Base-by-base conservation (phyloP, 306 rosid genomes). In the Ziziphus jujuba region DNA sequence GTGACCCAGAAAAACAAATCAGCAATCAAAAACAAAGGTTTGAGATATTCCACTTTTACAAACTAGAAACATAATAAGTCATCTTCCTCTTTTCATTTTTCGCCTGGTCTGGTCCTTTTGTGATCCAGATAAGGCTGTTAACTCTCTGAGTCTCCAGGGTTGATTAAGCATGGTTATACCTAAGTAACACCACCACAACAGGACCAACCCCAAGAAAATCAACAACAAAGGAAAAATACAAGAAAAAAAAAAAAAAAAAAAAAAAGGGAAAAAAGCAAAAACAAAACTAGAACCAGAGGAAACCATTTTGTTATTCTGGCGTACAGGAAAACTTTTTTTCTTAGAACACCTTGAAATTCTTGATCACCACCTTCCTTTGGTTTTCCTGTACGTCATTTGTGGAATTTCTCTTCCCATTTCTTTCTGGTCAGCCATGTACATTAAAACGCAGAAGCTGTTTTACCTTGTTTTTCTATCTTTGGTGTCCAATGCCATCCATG, bases 381-480 rank as follows among this genome's bases (percentile, higher is more conserved):
- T 75, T 82, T 82, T 82, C 84, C 87, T 82, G 87, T 82, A 82
- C 87, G 87, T 81, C 87, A 48, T 71, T 45, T 63, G 53, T 17
- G 61, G 23, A 17, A 17, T 22, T 45, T 25, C 50, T 33, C 22
- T 9, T 9, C 49, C 24, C 25, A 9, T 35, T 1, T 12, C 3
- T 31, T 16, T 47, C 43, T 13, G 25, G 34, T 20, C 33, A 73
- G 79, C 68, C 67, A 82, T 82, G 87, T 50, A 44, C 50, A 48
- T 21, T 74, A 61, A 67, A 56, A 65, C 75, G 52, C 43, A 48
- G 28, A 67, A 54, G 2, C 33, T 67, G 40, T 60, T 69, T 9
- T 71, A 75, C 34, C 40, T 78, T 17, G 50, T 38, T 23, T 38
- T 68, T 63, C 48, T 67, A 4, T 56, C 16, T 12, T 53, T 58